Conservation (phyloP, 495 filamentous ascomycete species). For the Xeromyces bisporus region DNA sequence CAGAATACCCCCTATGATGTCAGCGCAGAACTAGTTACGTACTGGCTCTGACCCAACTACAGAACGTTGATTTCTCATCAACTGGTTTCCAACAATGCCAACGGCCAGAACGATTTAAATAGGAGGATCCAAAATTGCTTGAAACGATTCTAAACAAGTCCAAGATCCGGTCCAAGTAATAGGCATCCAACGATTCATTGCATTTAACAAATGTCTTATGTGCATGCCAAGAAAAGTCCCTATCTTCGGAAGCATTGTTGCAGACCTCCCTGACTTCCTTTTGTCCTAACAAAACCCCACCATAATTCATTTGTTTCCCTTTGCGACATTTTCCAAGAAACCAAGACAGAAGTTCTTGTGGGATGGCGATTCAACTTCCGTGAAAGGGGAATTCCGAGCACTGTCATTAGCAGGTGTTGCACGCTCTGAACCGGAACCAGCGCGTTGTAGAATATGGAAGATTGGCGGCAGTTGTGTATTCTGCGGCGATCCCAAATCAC, state of each 20-base stretch:
- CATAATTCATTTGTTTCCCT: constrained; percentile 18
- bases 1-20: constrained; percentile 1
- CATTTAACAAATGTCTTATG: no score
- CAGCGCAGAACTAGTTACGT: neutral
- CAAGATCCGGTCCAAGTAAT: no score
- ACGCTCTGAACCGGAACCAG: constrained; percentile 23
- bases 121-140: no score
- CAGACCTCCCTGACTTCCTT: neutral
- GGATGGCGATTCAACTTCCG: constrained; percentile 41
- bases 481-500: constrained; percentile 42
- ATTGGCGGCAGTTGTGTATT: constrained; percentile 16
- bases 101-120: no score
- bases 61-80: no score
- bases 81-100: no score
- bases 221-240: no score
- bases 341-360: constrained; percentile 66
- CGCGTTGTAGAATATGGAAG: constrained; percentile 2
- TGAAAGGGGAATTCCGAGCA: constrained; percentile 26
- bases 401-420: constrained; percentile 25
- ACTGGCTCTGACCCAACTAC: neutral
- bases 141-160: no score
- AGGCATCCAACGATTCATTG: no score
- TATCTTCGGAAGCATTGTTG: no score
- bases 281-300: neutral
- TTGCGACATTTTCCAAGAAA: constrained; percentile 50